Conservation (phyloP, 345 rosid genomes). For the Excoecaria agallocha region DNA sequence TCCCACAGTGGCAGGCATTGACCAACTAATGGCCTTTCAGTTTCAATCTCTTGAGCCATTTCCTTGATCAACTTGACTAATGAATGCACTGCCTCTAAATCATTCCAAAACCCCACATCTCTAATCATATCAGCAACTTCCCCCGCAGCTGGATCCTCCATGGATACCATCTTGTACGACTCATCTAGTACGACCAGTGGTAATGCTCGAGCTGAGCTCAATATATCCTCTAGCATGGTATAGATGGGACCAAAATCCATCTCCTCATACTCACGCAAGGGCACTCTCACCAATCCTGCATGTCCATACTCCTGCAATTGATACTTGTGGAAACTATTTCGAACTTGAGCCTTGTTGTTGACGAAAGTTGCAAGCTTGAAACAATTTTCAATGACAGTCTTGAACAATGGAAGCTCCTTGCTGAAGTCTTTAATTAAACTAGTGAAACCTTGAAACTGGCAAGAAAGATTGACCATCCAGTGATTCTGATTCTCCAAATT, state of each 20-base stretch:
- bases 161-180: slow-evolving; percentile 56
- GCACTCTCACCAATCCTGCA: slow-evolving; percentile 57
- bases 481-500: slow-evolving; percentile 82
- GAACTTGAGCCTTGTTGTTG: slow-evolving; percentile 58
- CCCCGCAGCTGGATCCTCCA: slow-evolving; percentile 72
- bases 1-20: slow-evolving; percentile 93
- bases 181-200: slow-evolving; percentile 73
- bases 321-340: slow-evolving; percentile 66
- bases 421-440: slow-evolving; percentile 73
- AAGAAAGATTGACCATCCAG: slow-evolving; percentile 96
- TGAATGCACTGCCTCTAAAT: slow-evolving; percentile 72
- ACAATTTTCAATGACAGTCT: slow-evolving; percentile 56
- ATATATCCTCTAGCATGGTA: slow-evolving; percentile 72
- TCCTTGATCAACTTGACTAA: slow-evolving; percentile 77
- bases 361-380: slow-evolving; percentile 67
- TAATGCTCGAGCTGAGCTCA: slow-evolving; percentile 66
- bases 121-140: slow-evolving; percentile 77
- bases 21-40: slow-evolving; percentile 84
- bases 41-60: slow-evolving; percentile 74
- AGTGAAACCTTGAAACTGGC: slow-evolving; percentile 81
- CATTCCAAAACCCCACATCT: slow-evolving; percentile 88
- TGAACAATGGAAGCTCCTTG: slow-evolving; percentile 78
- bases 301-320: slow-evolving; percentile 76
- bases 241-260: slow-evolving; percentile 49
- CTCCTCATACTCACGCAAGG: slow-evolving; percentile 47